phyloP scores from a whole-genome alignment of 306 rosid genomes.

The Leucaena leucocephala region DNA sequence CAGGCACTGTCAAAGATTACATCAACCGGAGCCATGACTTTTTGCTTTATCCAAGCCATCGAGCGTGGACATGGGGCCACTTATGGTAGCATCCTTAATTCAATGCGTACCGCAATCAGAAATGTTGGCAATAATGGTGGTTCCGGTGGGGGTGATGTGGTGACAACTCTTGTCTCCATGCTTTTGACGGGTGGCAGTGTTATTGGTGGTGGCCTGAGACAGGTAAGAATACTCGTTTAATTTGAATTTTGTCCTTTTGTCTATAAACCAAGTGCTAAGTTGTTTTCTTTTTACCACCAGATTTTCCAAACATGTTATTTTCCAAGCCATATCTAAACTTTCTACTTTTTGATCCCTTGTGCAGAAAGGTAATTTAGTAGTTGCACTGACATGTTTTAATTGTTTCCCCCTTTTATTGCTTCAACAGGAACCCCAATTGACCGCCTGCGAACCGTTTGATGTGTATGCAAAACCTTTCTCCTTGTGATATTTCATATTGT shows the following conservation, averaged over 20 bases:
- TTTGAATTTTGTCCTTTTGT: background rate
- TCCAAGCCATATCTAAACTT: background rate
- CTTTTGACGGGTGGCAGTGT: conserved; percentile 68
- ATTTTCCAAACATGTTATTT: conserved; percentile 10
- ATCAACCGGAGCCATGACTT: conserved; percentile 99
- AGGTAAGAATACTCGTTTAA: conserved; percentile 45
- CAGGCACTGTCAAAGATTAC: conserved; percentile 95
- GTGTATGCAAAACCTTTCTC: conserved; percentile 77
- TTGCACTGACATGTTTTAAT: conserved; percentile 37
- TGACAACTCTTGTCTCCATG: conserved; percentile 67
- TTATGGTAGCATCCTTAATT: conserved; percentile 79
- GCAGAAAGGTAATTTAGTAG: background rate
- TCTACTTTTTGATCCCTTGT: background rate
- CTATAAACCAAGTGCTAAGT: conserved; percentile 9
- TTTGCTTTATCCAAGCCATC: conserved; percentile 90
- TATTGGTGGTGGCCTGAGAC: conserved; percentile 55
- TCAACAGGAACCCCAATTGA: conserved; percentile 93
- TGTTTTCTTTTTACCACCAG: conserved; percentile 7
- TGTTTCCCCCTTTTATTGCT: conserved; percentile 31
- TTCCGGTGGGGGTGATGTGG: conserved; percentile 47
- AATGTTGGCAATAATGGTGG: conserved; percentile 55
- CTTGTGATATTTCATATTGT: conserved; percentile 47
- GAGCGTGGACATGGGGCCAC: conserved; percentile 84
- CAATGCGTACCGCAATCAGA: conserved; percentile 80
- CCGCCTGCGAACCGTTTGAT: conserved; percentile 77